Evolutionary conservation across 164 flowering plant species (phyloP).

Genomic region (Piper longum): DNA sequence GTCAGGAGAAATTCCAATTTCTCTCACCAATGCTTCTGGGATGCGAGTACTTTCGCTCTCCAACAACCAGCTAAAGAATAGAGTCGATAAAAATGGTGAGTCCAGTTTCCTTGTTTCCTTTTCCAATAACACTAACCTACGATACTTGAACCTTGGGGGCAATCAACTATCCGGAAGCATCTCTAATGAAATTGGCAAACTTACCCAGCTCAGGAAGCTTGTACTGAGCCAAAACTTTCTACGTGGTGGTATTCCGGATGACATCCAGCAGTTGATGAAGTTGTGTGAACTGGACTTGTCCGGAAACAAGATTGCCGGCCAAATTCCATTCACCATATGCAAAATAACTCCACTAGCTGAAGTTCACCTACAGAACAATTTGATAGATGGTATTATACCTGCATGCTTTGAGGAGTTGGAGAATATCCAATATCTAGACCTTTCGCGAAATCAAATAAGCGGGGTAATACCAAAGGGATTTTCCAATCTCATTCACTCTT

Average conservation of each 20-base stretch:
- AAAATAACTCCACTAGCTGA: conserved; percentile 9
- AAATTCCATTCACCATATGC: conserved; percentile 16
- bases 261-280: conserved; percentile 16
- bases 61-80: background rate
- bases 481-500: conserved; percentile 8
- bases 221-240: conserved; percentile 7
- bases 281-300: conserved; percentile 7
- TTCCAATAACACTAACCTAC: background rate
- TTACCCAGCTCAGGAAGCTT: conserved; percentile 9
- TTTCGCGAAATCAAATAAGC: conserved; percentile 2
- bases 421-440: background rate
- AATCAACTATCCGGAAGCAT: conserved; percentile 23
- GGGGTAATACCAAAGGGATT: conserved; percentile 17
- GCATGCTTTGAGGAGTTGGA: background rate
- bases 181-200: conserved; percentile 20
- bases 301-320: conserved; percentile 12
- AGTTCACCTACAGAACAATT: background rate
- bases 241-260: conserved; percentile 16
- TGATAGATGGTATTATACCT: conserved; percentile 2
- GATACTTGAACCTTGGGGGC: background rate
- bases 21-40: conserved; percentile 4
- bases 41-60: background rate
- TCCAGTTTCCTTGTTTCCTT: conserved; percentile 1
- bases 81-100: background rate
- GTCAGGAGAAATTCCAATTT: conserved; percentile 1